Evolutionary conservation across 148 eudicot genomes (phyloP), one percentile per base, ranked within the genome.

Genomic region (Beta vulgaris): DNA sequence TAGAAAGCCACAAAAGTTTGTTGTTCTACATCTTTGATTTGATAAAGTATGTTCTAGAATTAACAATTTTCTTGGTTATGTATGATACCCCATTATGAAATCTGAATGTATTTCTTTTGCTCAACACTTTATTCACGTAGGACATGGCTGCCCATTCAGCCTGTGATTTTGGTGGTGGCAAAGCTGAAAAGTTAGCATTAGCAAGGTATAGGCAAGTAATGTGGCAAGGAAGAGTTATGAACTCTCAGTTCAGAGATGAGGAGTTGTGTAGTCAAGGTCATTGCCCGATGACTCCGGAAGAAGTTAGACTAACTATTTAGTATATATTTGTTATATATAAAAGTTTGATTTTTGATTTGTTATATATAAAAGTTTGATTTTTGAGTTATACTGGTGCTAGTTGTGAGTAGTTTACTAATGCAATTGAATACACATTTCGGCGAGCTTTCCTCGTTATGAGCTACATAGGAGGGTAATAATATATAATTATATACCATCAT

Each of bases 61-160:
- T 9, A 61, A 43, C 53, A 21, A 58, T 3, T 4, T 10, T 37
- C 48, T 66, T 66, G 49, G 18, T 43, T 23, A 23, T 48, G 18
- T 57, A 1, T 28, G 73, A 2, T 34, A 57, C 2, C 34, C 26
- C 4, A 21, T 32, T 16, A 1, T 68, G 6, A 14, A 31, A 13
- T 70, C 25, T 21, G 7, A 10, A 23, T 15, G 26, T 68, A 35
- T 28, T 57, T 21, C 7, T 2, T 6, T 71, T 25, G 28, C n/a
- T n/a, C n/a, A n/a, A n/a, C n/a, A n/a, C 51, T 54, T 42, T 34
- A 12, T 58, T 71, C 75, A 51, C 73, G 74, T 82, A 95, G 99
- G 99, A 95, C 82, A 95, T 95, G 99, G 99, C 99, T 77, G 97
- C 99, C 39, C 99, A 95, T 86, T 95, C 99, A 69, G 99, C 99